Evolutionary conservation across 2,329 filamentous ascomycete genomes (phyloP).

Genomic region (Beauveria asiatica): DNA sequence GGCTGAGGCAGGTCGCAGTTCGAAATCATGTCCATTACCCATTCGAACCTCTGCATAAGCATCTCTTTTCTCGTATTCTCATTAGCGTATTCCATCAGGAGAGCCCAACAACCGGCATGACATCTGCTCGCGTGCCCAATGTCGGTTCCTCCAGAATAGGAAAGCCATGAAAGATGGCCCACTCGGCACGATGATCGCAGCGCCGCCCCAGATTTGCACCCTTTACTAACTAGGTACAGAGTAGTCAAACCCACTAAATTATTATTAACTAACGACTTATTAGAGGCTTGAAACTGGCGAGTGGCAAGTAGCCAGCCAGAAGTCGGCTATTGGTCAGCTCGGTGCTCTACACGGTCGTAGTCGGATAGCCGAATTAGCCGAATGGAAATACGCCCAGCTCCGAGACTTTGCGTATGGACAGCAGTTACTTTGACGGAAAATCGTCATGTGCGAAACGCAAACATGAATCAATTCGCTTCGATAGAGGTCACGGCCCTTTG

Average conservation of each 20-base stretch:
- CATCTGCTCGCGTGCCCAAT: constrained; percentile 1
- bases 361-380: constrained; percentile 3
- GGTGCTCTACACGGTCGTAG: background rate
- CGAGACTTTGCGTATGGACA: background rate
- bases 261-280: too few relatives aligned
- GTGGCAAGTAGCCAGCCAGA: background rate
- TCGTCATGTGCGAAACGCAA: background rate
- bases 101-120: background rate
- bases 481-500: too few relatives aligned
- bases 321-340: background rate
- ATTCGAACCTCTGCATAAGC: background rate
- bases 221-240: too few relatives aligned
- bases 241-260: too few relatives aligned
- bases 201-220: background rate
- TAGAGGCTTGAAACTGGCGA: too few relatives aligned
- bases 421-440: background rate
- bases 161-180: background rate
- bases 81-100: background rate
- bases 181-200: background rate
- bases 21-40: background rate
- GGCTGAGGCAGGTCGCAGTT: background rate
- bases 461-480: background rate
- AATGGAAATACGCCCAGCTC: constrained; percentile 1
- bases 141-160: constrained; percentile 1
- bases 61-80: background rate